Evolutionary conservation across 345 rosid species (phyloP).

Genomic region (Citrus inodora): DNA sequence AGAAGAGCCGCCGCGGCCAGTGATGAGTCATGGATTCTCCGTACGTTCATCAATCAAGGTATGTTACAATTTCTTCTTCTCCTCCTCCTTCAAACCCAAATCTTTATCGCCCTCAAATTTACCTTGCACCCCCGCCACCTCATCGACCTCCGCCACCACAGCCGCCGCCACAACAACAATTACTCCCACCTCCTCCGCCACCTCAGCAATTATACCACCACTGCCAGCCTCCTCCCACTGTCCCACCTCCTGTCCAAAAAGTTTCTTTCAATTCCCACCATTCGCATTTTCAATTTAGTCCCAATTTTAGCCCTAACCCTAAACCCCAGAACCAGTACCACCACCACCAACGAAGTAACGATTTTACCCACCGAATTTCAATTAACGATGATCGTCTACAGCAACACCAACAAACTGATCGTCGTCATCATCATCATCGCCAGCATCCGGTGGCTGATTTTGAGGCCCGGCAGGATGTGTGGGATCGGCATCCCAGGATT

Average conservation of each 20-base stretch:
- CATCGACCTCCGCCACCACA: slow-evolving; percentile 8
- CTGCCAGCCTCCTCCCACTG: slow-evolving; percentile 4
- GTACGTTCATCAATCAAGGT: slow-evolving; percentile 36
- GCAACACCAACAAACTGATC: not conserved
- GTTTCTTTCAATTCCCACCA: slow-evolving; percentile 25
- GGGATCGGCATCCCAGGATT: slow-evolving; percentile 29
- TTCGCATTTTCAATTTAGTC: slow-evolving; percentile 30
- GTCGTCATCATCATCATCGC: slow-evolving; percentile 1
- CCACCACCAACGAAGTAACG: slow-evolving; percentile 23
- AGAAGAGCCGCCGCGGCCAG: not conserved
- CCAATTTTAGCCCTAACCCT: slow-evolving; percentile 20
- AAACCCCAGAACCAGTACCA: not conserved
- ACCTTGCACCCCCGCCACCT: slow-evolving; percentile 23
- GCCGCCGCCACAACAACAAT: slow-evolving; percentile 14
- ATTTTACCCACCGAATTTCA: slow-evolving; percentile 12
- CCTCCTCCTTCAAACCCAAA: slow-evolving; percentile 29
- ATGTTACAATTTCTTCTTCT: slow-evolving; percentile 36
- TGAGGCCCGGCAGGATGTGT: slow-evolving; percentile 18
- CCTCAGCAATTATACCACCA: slow-evolving; percentile 16
- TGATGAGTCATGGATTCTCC: slow-evolving; percentile 44
- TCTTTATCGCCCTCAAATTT: slow-evolving; percentile 3
- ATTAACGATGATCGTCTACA: slow-evolving; percentile 9
- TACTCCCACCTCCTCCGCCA: slow-evolving; percentile 20
- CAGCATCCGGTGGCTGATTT: slow-evolving; percentile 17
- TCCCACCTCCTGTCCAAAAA: not conserved